Base-by-base conservation (phyloP, 352 stramenopile genomes). In the Pelagophyceae sp. region DNA sequence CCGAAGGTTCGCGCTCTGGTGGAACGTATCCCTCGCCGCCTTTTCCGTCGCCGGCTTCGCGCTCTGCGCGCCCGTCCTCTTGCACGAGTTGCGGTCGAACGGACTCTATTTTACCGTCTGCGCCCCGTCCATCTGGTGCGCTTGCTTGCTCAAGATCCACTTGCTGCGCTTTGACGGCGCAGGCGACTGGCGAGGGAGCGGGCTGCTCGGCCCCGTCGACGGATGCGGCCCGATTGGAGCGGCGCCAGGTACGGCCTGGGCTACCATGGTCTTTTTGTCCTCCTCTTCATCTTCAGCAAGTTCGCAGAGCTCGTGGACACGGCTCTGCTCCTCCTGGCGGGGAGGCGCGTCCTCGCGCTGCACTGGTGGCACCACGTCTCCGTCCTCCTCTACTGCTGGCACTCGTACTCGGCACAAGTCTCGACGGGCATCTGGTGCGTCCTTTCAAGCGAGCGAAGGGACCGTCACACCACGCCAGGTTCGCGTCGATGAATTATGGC, bases 351-450 rank as follows among this genome's bases (percentile, higher is more conserved):
- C 51, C 96, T 98, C 80, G 97, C 98, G 82, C 85, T 98, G 70
- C 95, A 98, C 85, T 98, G 94, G 94, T 98, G 98, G 87, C 95
- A 98, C 85, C 95, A 98, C 84, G 93, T 98, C 82, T 98, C 95
- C 25, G 95, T 98, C 40, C 83, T 98, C 77, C 87, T 98, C 50
- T 98, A 97, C 83, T 98, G 92, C 86, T 98, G 95, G 95, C 91
- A 97, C 84, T 92, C 91, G 27, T 98, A 97, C 81, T 92, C 90
- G 15, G 94, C 91, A 54, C 90, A 92, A 38, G 91, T 87, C 35
- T 87, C 93, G 74, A 91, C 89, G 71, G 95, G 95, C 50, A 83
- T 98, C 50, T 97, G 97, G 87, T n/a, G n/a, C n/a, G n/a, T n/a
- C n/a, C n/a, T n/a, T n/a, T n/a, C n/a, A n/a, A n/a, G n/a, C n/a